Evolutionary conservation across 441 rosid species (phyloP).

Genomic region (Gossypium trilobum): DNA sequence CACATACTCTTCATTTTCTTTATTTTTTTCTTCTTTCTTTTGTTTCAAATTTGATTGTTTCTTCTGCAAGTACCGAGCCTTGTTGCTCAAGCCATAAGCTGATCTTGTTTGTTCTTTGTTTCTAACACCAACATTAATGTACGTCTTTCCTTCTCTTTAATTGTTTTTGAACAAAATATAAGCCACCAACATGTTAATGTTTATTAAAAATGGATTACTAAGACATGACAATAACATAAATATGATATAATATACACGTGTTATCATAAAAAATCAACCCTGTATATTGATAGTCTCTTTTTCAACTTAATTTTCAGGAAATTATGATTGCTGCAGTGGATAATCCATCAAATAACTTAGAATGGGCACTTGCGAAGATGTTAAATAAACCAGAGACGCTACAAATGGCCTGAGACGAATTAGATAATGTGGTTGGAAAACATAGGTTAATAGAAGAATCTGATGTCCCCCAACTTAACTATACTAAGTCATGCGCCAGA

Average conservation of each 20-base stretch:
- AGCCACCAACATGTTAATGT: not conserved
- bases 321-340: not conserved
- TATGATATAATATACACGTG: too few species aligned
- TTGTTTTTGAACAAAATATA: not conserved
- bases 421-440: not conserved
- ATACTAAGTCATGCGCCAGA: not conserved
- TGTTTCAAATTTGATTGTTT: too few species aligned
- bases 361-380: not conserved
- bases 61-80: too few species aligned
- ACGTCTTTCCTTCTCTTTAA: not conserved
- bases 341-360: not conserved
- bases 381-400: not conserved
- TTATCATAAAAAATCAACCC: too few species aligned
- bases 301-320: not conserved
- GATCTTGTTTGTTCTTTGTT: too few species aligned
- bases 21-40: too few species aligned
- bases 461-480: not conserved
- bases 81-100: too few species aligned
- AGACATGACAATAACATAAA: too few species aligned
- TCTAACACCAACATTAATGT: constrained; percentile 7
- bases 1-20: too few species aligned
- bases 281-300: too few species aligned
- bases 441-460: not conserved
- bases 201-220: too few species aligned
- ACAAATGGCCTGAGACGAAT: not conserved